A percentile compares a stretch with the other conserved stretches of the same genome.
These are phyloP conservation scores for Tilletia horrida DNA, from an alignment of 1,284 basidiomycete species.

Conservation along the genomic window DNA sequence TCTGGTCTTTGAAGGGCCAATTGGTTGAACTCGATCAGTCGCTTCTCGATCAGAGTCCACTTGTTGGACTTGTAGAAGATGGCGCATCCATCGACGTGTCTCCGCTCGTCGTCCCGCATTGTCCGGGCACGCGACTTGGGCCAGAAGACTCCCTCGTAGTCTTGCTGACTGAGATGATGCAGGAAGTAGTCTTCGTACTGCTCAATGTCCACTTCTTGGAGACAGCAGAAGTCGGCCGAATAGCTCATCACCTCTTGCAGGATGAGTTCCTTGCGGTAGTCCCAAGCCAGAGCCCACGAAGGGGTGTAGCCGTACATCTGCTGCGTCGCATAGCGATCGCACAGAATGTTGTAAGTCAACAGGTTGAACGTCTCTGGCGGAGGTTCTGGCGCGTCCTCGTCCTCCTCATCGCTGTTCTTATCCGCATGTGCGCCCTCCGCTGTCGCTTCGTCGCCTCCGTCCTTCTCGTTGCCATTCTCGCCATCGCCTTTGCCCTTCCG, in stretches of 20 bases:
- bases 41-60: slow-evolving; percentile 88
- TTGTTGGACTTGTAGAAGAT: slow-evolving; percentile 86
- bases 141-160: slow-evolving; percentile 88
- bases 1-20: slow-evolving; percentile 89
- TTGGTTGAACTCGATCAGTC: slow-evolving; percentile 89
- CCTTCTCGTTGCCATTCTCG: neutral
- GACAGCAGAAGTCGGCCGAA: slow-evolving; percentile 83
- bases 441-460: neutral
- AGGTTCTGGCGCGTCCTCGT: slow-evolving; percentile 39
- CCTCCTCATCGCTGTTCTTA: neutral
- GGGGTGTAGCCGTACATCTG: slow-evolving; percentile 95
- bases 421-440: slow-evolving; percentile 22
- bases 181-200: slow-evolving; percentile 93
- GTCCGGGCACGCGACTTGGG: slow-evolving; percentile 92
- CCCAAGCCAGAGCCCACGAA: slow-evolving; percentile 90
- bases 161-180: slow-evolving; percentile 70
- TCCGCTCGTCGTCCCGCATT: slow-evolving; percentile 81
- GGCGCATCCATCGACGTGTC: slow-evolving; percentile 91
- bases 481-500: neutral
- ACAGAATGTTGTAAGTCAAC: slow-evolving; percentile 91
- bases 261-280: slow-evolving; percentile 87
- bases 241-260: slow-evolving; percentile 79
- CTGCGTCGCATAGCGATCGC: slow-evolving; percentile 83
- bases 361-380: slow-evolving; percentile 68
- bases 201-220: slow-evolving; percentile 84